Conservation (phyloP, 1,139 yeast genomes). For the Candida neerlandica region DNA sequence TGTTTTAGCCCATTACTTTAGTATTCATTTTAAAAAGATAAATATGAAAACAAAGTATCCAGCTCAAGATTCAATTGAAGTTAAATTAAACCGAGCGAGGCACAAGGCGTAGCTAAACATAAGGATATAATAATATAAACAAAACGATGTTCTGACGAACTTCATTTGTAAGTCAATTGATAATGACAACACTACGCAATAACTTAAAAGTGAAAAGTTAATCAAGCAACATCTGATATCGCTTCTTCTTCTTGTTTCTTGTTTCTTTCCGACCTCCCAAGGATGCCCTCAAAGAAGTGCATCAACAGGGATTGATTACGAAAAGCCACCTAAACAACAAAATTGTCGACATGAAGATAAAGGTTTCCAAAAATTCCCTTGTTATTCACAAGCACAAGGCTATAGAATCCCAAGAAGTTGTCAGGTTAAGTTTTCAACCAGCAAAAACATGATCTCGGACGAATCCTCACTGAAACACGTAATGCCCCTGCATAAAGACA, state of each 20-base stretch:
- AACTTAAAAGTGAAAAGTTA: conserved; percentile 11
- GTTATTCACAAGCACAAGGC: conserved; percentile 45
- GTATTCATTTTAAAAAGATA: background rate
- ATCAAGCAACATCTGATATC: conserved; percentile 5
- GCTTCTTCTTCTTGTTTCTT: background rate
- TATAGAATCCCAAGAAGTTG: conserved; percentile 75
- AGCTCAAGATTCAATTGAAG: conserved; percentile 57
- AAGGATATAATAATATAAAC: background rate
- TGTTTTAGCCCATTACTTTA: conserved; percentile 59
- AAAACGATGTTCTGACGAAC: conserved; percentile 2
- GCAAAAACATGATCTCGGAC: conserved; percentile 99
- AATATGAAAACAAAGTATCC: conserved; percentile 34
- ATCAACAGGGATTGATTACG: background rate
- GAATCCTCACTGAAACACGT: conserved; percentile 99
- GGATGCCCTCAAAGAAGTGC: conserved; percentile 40
- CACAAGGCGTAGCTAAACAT: conserved; percentile 53
- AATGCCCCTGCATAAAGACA: conserved; percentile 99
- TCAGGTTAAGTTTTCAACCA: conserved; percentile 99
- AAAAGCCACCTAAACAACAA: background rate
- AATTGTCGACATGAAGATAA: conserved; percentile 9
- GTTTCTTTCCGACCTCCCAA: background rate
- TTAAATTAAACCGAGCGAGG: conserved; percentile 64
- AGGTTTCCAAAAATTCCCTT: conserved; percentile 79
- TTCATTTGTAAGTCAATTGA: conserved; percentile 10
- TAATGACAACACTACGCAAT: conserved; percentile 16